Evolutionary conservation across 306 rosid species (phyloP).

Genomic region (Potentilla sterilis): DNA sequence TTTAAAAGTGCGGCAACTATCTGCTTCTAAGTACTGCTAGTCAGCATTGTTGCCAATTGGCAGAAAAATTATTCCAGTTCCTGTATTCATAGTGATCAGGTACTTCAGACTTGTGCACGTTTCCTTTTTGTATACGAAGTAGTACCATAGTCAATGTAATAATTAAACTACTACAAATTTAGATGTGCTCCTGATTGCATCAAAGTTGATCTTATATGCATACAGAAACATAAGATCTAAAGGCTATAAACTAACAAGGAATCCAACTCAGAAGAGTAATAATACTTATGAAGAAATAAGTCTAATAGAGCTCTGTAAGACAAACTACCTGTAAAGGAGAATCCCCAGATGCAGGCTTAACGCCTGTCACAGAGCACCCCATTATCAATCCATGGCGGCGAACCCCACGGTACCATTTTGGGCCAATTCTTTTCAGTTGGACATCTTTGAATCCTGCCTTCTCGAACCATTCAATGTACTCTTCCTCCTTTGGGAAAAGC

Average conservation of each 20-base stretch:
- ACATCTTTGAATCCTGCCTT: conserved; percentile 90
- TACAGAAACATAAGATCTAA: not conserved
- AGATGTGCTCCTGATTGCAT: not conserved
- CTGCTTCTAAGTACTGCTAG: not conserved
- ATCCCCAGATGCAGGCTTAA: conserved; percentile 91
- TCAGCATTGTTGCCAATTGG: not conserved
- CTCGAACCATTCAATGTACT: conserved; percentile 83
- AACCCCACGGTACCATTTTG: conserved; percentile 94
- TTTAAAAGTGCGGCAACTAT: not conserved
- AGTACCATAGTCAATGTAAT: not conserved
- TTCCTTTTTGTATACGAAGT: not conserved
- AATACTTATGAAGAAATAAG: not conserved
- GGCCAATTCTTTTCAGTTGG: conserved; percentile 91
- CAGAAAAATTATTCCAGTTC: not conserved
- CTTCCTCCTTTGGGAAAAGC: conserved; percentile 97
- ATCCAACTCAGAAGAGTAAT: not conserved
- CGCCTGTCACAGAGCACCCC: conserved; percentile 95
- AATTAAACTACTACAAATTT: not conserved
- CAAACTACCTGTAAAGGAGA: conserved; percentile 80
- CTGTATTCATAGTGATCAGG: not conserved
- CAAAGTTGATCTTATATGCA: not conserved
- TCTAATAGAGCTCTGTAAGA: not conserved
- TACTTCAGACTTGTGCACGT: not conserved
- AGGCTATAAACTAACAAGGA: conserved; percentile 4
- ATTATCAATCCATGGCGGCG: conserved; percentile 92